These are phyloP conservation scores for Colletotrichum noveboracense DNA, from an alignment of 2,329 filamentous ascomycete genomes.

Conservation along the genomic window DNA sequence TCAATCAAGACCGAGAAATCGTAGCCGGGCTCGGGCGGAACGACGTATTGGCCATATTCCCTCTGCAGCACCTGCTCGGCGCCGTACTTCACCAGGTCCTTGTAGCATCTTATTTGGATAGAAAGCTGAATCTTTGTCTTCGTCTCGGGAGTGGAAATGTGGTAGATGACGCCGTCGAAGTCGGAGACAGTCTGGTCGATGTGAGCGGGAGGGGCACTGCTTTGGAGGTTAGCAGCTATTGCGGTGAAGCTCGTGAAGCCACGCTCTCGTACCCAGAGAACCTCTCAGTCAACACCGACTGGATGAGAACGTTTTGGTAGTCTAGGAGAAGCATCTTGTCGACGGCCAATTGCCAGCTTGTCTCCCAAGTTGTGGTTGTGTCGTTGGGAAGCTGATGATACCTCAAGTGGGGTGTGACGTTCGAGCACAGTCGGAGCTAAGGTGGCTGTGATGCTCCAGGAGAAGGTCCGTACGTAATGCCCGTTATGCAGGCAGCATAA, in stretches of 20 bases:
- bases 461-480: neutral
- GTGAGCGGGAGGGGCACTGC: slow-evolving; percentile 80
- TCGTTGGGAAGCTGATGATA: slow-evolving; percentile 21
- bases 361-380: slow-evolving; percentile 8
- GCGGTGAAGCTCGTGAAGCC: slow-evolving; percentile 12
- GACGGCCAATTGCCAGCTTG: neutral
- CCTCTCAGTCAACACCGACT: slow-evolving; percentile 92
- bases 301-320: slow-evolving; percentile 98
- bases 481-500: neutral
- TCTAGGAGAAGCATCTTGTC: slow-evolving; percentile 87
- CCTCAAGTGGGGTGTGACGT: slow-evolving; percentile 24
- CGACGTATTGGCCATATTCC: slow-evolving; percentile 93
- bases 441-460: slow-evolving; percentile 12
- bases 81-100: slow-evolving; percentile 90
- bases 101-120: slow-evolving; percentile 92
- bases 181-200: slow-evolving; percentile 99
- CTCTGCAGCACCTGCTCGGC: slow-evolving; percentile 89
- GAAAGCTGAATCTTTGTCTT: slow-evolving; percentile 96
- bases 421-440: slow-evolving; percentile 17
- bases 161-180: slow-evolving; percentile 98
- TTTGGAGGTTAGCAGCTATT: slow-evolving; percentile 40
- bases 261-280: slow-evolving; percentile 75
- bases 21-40: slow-evolving; percentile 85
- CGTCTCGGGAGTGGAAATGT: slow-evolving; percentile 93
- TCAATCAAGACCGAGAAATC: slow-evolving; percentile 95